These are phyloP conservation scores for Vigna reflexopilosa DNA, from an alignment of 306 rosid genomes.

Conservation along the genomic window DNA sequence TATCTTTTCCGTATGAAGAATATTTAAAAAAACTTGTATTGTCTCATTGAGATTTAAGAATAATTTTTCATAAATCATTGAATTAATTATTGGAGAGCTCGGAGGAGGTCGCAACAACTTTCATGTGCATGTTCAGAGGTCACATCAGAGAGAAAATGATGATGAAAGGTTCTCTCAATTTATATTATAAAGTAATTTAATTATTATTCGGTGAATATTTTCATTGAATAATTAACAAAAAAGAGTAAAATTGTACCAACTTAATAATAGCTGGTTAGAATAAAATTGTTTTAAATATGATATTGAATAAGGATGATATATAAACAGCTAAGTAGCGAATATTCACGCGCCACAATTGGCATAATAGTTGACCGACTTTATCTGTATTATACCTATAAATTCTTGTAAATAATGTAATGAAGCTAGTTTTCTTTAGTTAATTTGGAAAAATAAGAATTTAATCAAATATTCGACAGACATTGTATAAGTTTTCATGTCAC, in stretches of 20 bases:
- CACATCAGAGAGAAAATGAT: constrained; percentile 4
- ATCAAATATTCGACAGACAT: not conserved
- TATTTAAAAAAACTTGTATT: not conserved
- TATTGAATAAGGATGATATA: no score
- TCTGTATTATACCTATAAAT: not conserved
- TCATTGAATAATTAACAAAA: not conserved
- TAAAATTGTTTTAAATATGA: no score
- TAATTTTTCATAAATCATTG: not conserved
- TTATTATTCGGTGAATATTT: not conserved
- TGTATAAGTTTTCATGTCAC: not conserved
- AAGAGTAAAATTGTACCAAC: no score
- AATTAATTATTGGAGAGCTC: not conserved
- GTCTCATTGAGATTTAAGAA: not conserved
- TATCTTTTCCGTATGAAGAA: not conserved
- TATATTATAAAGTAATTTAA: not conserved
- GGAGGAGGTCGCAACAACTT: constrained; percentile 5
- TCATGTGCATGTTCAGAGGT: constrained; percentile 12
- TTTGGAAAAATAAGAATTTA: not conserved
- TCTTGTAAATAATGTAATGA: not conserved
- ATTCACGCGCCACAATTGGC: not conserved
- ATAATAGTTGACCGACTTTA: not conserved
- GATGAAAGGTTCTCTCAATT: not conserved
- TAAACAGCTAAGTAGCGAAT: not conserved
- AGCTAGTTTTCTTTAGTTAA: no score
- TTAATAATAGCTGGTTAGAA: no score